These are phyloP conservation scores for Boletus bicolor DNA, from an alignment of 768 basidiomycete species.

Conservation along the genomic window DNA sequence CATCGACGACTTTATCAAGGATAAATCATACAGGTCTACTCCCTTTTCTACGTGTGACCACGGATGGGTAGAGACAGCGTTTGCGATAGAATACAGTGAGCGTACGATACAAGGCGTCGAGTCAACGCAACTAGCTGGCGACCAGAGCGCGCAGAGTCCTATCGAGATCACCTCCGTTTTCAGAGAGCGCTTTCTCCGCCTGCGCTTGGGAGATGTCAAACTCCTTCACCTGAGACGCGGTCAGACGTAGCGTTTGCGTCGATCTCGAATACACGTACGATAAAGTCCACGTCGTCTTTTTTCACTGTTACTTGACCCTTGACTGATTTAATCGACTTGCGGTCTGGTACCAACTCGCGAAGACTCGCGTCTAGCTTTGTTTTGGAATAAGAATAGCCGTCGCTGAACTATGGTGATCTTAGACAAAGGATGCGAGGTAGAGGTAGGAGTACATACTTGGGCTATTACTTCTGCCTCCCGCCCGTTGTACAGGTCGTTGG, in stretches of 20 bases:
- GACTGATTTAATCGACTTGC: slow-evolving; percentile 52
- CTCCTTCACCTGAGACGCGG: slow-evolving; percentile 24
- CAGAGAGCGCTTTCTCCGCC: slow-evolving; percentile 30
- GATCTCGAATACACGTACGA: slow-evolving; percentile 20
- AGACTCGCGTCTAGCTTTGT: slow-evolving; percentile 33
- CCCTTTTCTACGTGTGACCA: not conserved
- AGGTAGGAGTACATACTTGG: slow-evolving; percentile 15
- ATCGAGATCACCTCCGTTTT: slow-evolving; percentile 29
- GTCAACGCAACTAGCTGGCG: slow-evolving; percentile 13
- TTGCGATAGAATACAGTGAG: slow-evolving; percentile 1
- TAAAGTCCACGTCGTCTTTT: slow-evolving; percentile 28
- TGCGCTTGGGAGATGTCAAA: slow-evolving; percentile 28
- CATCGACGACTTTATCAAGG: not conserved
- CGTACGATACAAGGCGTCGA: not conserved
- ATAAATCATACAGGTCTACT: not conserved
- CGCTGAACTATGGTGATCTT: slow-evolving; percentile 46
- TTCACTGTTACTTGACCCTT: slow-evolving; percentile 23
- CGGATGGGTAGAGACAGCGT: not conserved
- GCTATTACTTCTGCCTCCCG: slow-evolving; percentile 31
- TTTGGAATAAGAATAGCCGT: slow-evolving; percentile 46
- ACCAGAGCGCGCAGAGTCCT: slow-evolving; percentile 28
- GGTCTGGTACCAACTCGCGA: slow-evolving; percentile 50
- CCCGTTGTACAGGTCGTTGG: slow-evolving; percentile 26
- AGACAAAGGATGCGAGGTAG: slow-evolving; percentile 17
- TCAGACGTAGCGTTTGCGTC: slow-evolving; percentile 1